Percentiles rank a stretch among this genome's conserved stretches.
phyloP scores from a whole-genome alignment of 2,329 filamentous ascomycete species.

The Talaromyces sp. region DNA sequence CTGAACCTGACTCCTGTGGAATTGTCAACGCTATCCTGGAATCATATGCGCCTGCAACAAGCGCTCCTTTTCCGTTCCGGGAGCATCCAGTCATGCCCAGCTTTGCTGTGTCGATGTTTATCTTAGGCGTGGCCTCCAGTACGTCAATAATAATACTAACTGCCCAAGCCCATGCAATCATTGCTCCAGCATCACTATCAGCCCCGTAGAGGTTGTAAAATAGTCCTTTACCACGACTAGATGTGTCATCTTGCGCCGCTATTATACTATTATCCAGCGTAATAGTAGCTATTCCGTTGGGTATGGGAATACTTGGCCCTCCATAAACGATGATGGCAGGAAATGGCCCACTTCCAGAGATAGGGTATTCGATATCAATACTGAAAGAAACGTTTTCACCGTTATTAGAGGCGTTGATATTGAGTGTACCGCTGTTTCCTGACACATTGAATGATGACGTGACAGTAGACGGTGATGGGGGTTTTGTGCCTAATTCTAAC shows the following conservation, averaged over 20 bases:
- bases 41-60: not conserved
- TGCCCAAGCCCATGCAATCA: not conserved
- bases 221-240: not conserved
- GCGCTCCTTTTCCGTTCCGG: not conserved
- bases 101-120: not conserved
- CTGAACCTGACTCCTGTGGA: not conserved
- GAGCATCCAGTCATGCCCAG: not conserved
- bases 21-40: not conserved
- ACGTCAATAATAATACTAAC: not conserved
- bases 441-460: not conserved
- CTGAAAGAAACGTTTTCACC: not conserved
- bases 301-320: not conserved
- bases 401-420: not conserved
- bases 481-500: not conserved
- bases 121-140: not conserved
- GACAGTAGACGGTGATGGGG: not conserved
- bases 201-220: not conserved
- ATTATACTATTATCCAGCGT: not conserved
- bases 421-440: not conserved
- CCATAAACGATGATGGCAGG: not conserved
- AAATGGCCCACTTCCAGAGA: not conserved
- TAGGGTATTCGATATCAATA: not conserved
- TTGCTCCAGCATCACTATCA: not conserved
- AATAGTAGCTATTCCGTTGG: not conserved
- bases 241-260: not conserved